Base-by-base conservation (phyloP, 208 protist genomes). In the Acanthamoeba rhysodes region DNA sequence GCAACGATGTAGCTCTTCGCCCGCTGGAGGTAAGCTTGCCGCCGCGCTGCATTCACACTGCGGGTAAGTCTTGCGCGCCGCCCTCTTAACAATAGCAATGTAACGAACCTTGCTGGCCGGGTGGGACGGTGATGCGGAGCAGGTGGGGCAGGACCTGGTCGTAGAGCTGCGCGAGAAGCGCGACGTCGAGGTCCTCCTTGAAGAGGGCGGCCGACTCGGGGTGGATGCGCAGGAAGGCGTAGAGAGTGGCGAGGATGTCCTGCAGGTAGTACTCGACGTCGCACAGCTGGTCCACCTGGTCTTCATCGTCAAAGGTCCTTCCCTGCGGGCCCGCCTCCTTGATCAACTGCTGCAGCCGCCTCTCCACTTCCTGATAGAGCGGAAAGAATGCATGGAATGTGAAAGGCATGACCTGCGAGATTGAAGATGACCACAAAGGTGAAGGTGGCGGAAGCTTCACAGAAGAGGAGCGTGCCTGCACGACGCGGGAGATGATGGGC, bases 191-290 rank as follows among this genome's bases (percentile, higher is more conserved):
- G 62, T 27, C 10, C 34, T 27, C 29, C 88, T 50, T 72, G 88
- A 93, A 93, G 64, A 59, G 37, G 6, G n/a, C 88, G 45, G 66
- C 88, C 62, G 66, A 68, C 37, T 93, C 88, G 29, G 88, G 41
- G 45, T 59, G 37, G 22, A 93, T 76, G 10, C 62, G 88, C n/a
- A 94, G 20, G 41, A 94, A 80, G 45, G 91, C 24, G 50, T 94
- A 48, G 53, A 94, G n/a, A 1, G 91, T 94, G 34, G 91, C 91
- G n/a, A 94, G 37, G 53, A 94, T 94, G 70, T 94, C 91, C 74
- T 94, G 91, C 66, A 94, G 50, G 37, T 94, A 94, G 57, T 74
- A 85, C 74, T 80, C 91, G 29, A 94, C 72, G 29, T 94, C 91
- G 70, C 29, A 94, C 48, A 85, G 91, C 70, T 94, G 91, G 20